Evolutionary conservation across 768 basidiomycete species (phyloP).

Genomic region (Cantharellus anzutake): DNA sequence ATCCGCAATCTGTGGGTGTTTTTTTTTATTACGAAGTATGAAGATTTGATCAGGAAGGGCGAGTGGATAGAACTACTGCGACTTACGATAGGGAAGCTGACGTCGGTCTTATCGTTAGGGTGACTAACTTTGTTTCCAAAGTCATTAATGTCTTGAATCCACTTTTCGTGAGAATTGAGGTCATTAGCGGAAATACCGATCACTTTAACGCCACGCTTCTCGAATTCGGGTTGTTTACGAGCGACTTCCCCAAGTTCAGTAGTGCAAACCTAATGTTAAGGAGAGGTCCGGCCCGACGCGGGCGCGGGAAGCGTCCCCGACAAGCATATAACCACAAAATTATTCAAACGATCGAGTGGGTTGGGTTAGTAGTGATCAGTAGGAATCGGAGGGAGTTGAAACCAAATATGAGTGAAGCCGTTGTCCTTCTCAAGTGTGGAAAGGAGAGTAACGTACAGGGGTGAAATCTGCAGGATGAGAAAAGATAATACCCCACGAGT

Average conservation of each 20-base stretch:
- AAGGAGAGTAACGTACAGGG: not conserved
- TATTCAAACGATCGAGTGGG: too few relatives aligned
- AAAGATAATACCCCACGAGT: constrained; percentile 63
- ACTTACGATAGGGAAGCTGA: constrained; percentile 83
- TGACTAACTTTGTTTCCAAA: constrained; percentile 29
- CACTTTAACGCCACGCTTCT: constrained; percentile 75
- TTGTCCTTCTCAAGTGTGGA: not conserved
- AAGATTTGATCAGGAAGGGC: not conserved
- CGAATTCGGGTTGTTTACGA: constrained; percentile 68
- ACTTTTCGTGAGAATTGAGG: constrained; percentile 64
- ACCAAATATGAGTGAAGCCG: not conserved
- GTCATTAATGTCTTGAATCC: constrained; percentile 78
- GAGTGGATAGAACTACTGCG: not conserved
- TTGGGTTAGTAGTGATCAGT: not conserved
- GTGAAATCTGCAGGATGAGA: constrained; percentile 56
- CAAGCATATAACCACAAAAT: too few relatives aligned
- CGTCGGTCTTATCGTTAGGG: constrained; percentile 46
- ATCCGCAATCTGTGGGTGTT: constrained; percentile 60
- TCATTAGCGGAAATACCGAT: constrained; percentile 88
- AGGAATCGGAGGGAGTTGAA: not conserved
- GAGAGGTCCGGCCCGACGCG: constrained; percentile 7
- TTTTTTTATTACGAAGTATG: not conserved
- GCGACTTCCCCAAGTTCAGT: constrained; percentile 96
- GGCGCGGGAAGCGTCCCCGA: not conserved
- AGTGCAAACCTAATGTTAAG: constrained; percentile 38